phyloP scores from a whole-genome alignment of 1,284 basidiomycete genomes.

The Cutaneotrichosporon arboriforme region DNA sequence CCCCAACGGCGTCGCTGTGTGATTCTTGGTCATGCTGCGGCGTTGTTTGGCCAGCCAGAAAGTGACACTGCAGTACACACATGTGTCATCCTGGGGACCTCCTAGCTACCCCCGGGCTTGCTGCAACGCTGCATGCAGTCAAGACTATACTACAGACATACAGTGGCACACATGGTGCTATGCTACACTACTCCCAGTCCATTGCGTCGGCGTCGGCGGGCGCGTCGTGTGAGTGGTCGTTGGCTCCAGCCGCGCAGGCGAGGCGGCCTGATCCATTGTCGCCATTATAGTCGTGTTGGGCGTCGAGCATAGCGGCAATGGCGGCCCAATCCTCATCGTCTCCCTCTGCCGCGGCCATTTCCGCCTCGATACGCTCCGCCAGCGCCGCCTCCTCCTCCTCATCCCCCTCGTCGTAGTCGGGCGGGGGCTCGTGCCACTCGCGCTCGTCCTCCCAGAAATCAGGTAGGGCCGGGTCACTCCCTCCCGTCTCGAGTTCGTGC shows the following conservation, averaged over 20 bases:
- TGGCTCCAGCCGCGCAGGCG: too few relatives aligned
- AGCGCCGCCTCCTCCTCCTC: slow-evolving; percentile 21
- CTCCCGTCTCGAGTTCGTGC: slow-evolving; percentile 35
- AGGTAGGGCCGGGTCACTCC: slow-evolving; percentile 31
- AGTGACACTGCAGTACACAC: too few relatives aligned
- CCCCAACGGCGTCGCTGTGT: background rate
- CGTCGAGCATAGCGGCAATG: slow-evolving; percentile 5
- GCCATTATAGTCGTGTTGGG: too few relatives aligned
- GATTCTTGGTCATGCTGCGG: background rate
- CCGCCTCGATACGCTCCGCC: background rate
- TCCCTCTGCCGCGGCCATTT: slow-evolving; percentile 10
- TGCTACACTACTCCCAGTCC: slow-evolving; percentile 7
- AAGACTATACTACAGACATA: background rate
- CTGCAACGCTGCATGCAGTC: too few relatives aligned
- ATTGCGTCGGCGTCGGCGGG: slow-evolving; percentile 10
- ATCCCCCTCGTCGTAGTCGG: slow-evolving; percentile 28
- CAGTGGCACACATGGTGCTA: background rate
- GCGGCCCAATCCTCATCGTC: slow-evolving; percentile 13
- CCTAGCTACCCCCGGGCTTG: too few relatives aligned
- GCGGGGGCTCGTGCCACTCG: slow-evolving; percentile 17
- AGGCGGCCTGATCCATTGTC: too few relatives aligned
- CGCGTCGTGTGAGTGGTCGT: too few relatives aligned
- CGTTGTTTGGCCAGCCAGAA: too few relatives aligned
- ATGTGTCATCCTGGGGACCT: too few relatives aligned
- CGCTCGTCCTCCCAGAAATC: slow-evolving; percentile 41